Conservation (phyloP, 148 eudicot genomes). For the Amaranthus palmeri region DNA sequence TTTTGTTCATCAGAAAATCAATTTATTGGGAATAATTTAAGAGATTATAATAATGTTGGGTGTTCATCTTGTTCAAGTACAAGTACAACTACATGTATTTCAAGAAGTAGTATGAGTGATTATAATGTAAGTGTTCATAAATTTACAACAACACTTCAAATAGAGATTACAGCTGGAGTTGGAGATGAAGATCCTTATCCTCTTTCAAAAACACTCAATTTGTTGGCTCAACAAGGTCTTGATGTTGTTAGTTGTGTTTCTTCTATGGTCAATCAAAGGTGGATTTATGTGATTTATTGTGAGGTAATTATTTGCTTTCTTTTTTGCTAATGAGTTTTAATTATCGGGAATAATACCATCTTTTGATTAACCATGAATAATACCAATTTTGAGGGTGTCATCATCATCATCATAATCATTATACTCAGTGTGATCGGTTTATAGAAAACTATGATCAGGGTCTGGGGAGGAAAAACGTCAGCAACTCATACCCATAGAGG, state of each 20-base stretch:
- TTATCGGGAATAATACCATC: too few species aligned
- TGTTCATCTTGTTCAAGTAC: conserved; percentile 18
- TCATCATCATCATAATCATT: too few species aligned
- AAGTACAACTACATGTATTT: conserved; percentile 2
- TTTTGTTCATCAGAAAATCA: conserved; percentile 11
- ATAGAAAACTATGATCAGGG: too few species aligned
- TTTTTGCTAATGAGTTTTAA: too few species aligned
- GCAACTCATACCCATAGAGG: too few species aligned
- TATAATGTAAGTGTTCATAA: conserved; percentile 22
- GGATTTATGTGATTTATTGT: conserved; percentile 36
- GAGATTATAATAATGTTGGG: not conserved
- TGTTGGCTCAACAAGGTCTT: conserved; percentile 31
- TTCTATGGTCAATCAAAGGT: conserved; percentile 25
- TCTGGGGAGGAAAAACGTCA: too few species aligned
- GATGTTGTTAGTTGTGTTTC: conserved; percentile 42
- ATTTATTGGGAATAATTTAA: not conserved
- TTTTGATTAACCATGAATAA: too few species aligned
- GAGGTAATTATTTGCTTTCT: conserved; percentile 32
- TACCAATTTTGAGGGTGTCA: too few species aligned
- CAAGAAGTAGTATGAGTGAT: conserved; percentile 8
- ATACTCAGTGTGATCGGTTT: too few species aligned
- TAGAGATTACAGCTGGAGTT: conserved; percentile 19
- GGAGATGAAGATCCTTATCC: conserved; percentile 23
- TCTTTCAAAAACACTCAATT: conserved; percentile 40
- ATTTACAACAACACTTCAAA: conserved; percentile 22